Evolutionary conservation across 176 grass and related monocot genomes (phyloP).

Genomic region (Eragrostis nindensis): DNA sequence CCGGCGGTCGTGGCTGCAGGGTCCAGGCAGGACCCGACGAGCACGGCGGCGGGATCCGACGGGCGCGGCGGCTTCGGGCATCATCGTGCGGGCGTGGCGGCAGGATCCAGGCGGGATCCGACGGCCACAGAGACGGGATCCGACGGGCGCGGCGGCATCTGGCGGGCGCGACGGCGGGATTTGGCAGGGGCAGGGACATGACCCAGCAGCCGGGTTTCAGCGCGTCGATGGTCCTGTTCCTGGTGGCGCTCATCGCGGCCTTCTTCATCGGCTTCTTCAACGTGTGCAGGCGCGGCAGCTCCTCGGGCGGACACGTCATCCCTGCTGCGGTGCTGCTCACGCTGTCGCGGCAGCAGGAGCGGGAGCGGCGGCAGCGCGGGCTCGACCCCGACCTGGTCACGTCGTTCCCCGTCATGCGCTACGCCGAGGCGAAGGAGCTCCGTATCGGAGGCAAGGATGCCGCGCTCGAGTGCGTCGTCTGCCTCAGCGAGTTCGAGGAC

Average conservation of each 20-base stretch:
- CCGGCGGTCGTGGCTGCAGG: too few relatives aligned
- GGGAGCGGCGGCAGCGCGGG: slow-evolving; percentile 30
- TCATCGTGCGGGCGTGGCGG: too few relatives aligned
- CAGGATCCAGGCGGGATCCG: too few relatives aligned
- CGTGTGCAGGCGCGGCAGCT: slow-evolving; percentile 48
- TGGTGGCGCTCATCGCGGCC: slow-evolving; percentile 61
- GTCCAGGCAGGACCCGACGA: too few relatives aligned
- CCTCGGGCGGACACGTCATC: slow-evolving; percentile 9
- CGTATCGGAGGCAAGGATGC: slow-evolving; percentile 39
- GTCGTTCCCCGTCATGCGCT: slow-evolving; percentile 74
- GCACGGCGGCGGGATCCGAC: too few relatives aligned
- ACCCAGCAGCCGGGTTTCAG: slow-evolving; percentile 47
- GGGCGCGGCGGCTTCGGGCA: too few relatives aligned
- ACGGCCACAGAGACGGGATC: too few relatives aligned
- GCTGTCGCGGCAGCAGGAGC: slow-evolving; percentile 45
- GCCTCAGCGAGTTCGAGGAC: slow-evolving; percentile 80
- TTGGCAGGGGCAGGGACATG: neutral
- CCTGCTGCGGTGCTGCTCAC: slow-evolving; percentile 43
- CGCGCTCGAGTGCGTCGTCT: slow-evolving; percentile 73
- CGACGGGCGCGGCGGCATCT: too few relatives aligned
- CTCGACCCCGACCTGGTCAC: slow-evolving; percentile 63
- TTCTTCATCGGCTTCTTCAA: slow-evolving; percentile 82
- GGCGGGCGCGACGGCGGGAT: neutral
- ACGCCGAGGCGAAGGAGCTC: slow-evolving; percentile 66
- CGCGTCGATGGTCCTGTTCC: slow-evolving; percentile 67